phyloP scores from a whole-genome alignment of 305 asterid species.

The Fraxinus greggii region DNA sequence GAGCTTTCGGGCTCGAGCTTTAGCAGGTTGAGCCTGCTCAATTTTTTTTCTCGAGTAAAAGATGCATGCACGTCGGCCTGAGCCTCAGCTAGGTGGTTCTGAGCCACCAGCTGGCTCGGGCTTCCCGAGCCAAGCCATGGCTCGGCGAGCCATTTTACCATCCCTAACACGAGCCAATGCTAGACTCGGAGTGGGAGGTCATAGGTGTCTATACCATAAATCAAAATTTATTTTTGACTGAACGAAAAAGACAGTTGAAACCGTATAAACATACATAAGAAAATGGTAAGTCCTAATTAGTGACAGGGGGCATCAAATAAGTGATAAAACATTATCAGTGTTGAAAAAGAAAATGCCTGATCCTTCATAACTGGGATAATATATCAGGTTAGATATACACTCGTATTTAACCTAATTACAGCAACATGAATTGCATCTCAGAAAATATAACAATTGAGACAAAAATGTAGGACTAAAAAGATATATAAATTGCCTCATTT shows the following conservation, averaged over 20 bases:
- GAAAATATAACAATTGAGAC: constrained; percentile 11
- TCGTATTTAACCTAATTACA: constrained; percentile 30
- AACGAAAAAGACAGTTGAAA: background rate
- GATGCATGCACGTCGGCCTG: too few species aligned
- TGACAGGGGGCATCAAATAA: background rate
- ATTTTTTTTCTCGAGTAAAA: too few species aligned
- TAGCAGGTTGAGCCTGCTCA: too few species aligned
- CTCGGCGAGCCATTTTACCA: too few species aligned
- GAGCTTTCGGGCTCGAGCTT: too few species aligned
- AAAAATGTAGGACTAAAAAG: constrained; percentile 28
- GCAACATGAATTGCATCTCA: constrained; percentile 23
- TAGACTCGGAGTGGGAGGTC: background rate
- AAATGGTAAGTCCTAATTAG: background rate
- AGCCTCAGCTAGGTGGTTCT: too few species aligned
- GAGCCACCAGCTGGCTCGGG: too few species aligned
- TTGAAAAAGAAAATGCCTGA: background rate
- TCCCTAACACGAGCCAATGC: too few species aligned
- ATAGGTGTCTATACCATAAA: background rate
- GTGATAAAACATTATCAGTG: background rate
- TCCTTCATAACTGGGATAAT: background rate
- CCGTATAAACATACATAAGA: background rate
- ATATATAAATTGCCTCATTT: constrained; percentile 42
- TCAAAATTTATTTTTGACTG: background rate
- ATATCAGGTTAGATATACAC: constrained; percentile 12
- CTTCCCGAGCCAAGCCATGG: too few species aligned